Conservation (phyloP, 495 filamentous ascomycete species). For the Penicillium maclennaniae region DNA sequence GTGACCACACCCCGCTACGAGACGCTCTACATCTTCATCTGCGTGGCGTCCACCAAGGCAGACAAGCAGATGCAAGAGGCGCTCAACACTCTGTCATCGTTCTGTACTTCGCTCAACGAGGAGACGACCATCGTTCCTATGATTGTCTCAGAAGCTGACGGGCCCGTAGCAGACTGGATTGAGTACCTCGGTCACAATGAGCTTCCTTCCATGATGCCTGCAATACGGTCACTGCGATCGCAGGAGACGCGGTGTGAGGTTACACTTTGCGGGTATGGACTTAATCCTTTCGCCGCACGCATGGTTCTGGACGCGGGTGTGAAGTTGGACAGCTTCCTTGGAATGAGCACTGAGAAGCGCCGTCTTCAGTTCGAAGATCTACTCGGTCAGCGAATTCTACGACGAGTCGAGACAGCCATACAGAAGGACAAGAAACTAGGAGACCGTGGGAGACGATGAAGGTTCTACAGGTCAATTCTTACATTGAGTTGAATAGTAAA, state of each 20-base stretch:
- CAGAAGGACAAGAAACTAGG: not conserved
- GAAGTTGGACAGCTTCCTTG: not conserved
- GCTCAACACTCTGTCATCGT: not conserved
- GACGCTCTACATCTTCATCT: slow-evolving; percentile 63
- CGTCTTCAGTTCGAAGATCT: not conserved
- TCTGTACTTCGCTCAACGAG: not conserved
- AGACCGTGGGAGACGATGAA: not conserved
- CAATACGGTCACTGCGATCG: not conserved
- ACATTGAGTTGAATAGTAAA: no score
- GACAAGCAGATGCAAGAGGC: slow-evolving; percentile 39
- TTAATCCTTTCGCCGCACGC: not conserved
- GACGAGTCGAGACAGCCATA: not conserved
- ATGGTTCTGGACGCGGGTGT: not conserved
- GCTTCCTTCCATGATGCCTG: not conserved
- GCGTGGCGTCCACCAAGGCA: slow-evolving; percentile 1
- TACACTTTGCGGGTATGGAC: not conserved
- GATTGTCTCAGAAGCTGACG: not conserved
- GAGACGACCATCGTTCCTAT: not conserved
- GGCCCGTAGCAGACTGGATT: not conserved
- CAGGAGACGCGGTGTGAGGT: not conserved
- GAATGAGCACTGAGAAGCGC: not conserved
- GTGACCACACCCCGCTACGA: slow-evolving; percentile 61
- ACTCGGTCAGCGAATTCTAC: not conserved
- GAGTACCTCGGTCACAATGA: not conserved
- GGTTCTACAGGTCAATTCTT: no score